These are phyloP conservation scores for Petrea volubilis DNA, from an alignment of 257 asterid species.

Conservation along the genomic window DNA sequence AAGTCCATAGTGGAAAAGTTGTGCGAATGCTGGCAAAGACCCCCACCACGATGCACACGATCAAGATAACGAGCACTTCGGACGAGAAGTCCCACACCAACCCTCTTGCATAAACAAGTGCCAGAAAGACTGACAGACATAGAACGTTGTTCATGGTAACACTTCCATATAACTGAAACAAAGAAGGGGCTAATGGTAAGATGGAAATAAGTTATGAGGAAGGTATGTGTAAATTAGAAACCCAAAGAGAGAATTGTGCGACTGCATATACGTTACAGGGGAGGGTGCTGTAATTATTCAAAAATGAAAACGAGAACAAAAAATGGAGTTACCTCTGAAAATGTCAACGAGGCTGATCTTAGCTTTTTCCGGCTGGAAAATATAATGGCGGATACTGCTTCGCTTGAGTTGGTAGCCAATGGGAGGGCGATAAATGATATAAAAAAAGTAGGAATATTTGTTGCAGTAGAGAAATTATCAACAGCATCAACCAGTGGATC, in stretches of 20 bases:
- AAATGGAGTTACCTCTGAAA: conserved; percentile 73
- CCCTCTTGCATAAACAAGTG: conserved; percentile 72
- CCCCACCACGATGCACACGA: conserved; percentile 85
- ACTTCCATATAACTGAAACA: conserved; percentile 77
- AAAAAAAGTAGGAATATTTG: conserved; percentile 84
- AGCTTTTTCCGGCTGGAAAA: conserved; percentile 78
- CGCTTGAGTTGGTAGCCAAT: conserved; percentile 96
- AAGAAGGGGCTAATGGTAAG: no score
- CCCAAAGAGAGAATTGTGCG: no score
- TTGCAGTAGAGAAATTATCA: conserved; percentile 78
- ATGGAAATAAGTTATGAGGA: background rate
- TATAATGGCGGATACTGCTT: conserved; percentile 90
- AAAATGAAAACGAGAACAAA: background rate
- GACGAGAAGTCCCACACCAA: conserved; percentile 92
- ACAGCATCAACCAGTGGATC: conserved; percentile 95
- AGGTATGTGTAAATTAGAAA: no score
- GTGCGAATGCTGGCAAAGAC: conserved; percentile 70
- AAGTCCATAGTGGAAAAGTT: conserved; percentile 88
- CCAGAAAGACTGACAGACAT: conserved; percentile 85
- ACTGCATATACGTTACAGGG: no score
- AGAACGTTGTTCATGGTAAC: conserved; percentile 88
- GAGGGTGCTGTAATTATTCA: background rate
- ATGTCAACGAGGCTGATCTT: conserved; percentile 84
- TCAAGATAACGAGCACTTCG: conserved; percentile 81
- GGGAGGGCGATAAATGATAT: conserved; percentile 86